Percentiles rank a stretch among this genome's conserved stretches.
Conservation (phyloP, 257 asterid species). For the Nicotiana otophora region DNA sequence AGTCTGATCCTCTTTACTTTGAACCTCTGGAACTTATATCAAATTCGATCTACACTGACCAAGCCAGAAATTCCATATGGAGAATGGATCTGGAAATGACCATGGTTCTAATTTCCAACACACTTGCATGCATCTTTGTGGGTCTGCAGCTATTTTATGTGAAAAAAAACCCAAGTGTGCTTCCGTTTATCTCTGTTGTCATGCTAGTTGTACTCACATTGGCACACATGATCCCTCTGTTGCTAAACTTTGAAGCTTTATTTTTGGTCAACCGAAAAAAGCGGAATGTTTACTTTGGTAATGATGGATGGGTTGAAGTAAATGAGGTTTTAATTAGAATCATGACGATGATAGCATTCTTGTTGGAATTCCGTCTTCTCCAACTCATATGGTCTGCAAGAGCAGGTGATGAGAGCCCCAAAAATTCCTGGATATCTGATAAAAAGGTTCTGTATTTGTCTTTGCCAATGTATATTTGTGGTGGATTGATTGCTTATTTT, state of each 20-base stretch:
- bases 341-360: conserved; percentile 85
- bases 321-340: conserved; percentile 82
- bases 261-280: conserved; percentile 41
- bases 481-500: conserved; percentile 67
- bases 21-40: conserved; percentile 58
- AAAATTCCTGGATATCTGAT: conserved; percentile 50
- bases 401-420: conserved; percentile 36
- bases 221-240: conserved; percentile 69
- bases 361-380: conserved; percentile 72
- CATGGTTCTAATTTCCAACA: conserved; percentile 69
- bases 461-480: conserved; percentile 58
- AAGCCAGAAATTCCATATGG: conserved; percentile 74
- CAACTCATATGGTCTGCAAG: conserved; percentile 78
- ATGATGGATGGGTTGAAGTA: conserved; percentile 78
- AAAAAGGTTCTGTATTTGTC: conserved; percentile 63
- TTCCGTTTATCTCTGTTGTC: conserved; percentile 54
- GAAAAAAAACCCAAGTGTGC: conserved; percentile 45
- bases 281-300: conserved; percentile 51
- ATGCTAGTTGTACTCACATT: conserved; percentile 68
- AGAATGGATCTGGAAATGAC: conserved; percentile 89
- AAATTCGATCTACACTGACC: conserved; percentile 46
- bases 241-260: conserved; percentile 81
- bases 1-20: conserved; percentile 55
- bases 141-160: conserved; percentile 70
- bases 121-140: conserved; percentile 61